phyloP scores from a whole-genome alignment of 202 grass and related monocot genomes.

The Miscanthus sacchariflorus region DNA sequence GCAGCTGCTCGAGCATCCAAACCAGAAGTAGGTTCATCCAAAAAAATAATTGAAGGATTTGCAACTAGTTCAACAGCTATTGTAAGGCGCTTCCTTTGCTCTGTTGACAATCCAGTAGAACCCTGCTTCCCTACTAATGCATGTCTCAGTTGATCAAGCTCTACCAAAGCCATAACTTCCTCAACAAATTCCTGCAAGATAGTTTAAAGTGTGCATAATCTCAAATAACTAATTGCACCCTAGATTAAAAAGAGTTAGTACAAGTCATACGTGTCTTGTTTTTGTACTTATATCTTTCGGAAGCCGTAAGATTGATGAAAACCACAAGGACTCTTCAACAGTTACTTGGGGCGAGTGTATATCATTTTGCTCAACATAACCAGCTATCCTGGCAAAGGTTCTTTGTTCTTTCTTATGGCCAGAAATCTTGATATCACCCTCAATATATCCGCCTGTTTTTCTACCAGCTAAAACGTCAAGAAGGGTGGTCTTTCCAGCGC shows the following conservation, averaged over 20 bases:
- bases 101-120: conserved; percentile 71
- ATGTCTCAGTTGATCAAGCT: conserved; percentile 67
- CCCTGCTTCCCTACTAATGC: conserved; percentile 78
- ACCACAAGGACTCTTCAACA: conserved; percentile 81
- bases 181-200: conserved; percentile 71
- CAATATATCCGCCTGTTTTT: conserved; percentile 80
- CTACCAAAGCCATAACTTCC: conserved; percentile 78
- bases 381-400: conserved; percentile 79
- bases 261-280: conserved; percentile 52
- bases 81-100: conserved; percentile 89
- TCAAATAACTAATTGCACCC: not conserved
- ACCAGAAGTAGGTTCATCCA: conserved; percentile 88
- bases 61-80: conserved; percentile 89
- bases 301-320: conserved; percentile 77
- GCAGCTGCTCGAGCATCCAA: conserved; percentile 88
- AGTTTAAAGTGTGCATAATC: conserved; percentile 20
- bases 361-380: conserved; percentile 92
- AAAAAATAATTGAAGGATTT: conserved; percentile 91
- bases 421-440: conserved; percentile 77
- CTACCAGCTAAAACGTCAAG: conserved; percentile 86
- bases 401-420: conserved; percentile 75
- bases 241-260: conserved; percentile 11
- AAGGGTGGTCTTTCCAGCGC: conserved; percentile 85
- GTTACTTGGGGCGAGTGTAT: conserved; percentile 91
- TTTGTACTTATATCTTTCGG: conserved; percentile 55